Percentiles rank a stretch among this genome's conserved stretches.
Evolutionary conservation across 23 red algal genomes (phyloP).

Genomic region (Cyanidioschyzon merolae): DNA sequence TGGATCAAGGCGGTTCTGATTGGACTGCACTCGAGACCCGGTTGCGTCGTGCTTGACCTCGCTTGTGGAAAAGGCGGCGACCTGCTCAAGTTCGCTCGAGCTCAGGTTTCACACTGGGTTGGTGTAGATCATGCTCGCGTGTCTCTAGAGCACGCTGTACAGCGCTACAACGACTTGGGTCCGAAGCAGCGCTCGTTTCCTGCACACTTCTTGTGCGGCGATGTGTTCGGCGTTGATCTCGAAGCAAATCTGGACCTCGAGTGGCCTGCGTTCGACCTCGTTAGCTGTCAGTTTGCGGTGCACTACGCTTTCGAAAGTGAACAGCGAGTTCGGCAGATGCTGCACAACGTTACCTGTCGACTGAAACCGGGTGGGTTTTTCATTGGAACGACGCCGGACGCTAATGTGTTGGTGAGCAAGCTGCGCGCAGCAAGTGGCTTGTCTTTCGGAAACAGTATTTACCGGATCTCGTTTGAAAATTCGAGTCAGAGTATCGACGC

Average conservation of each 20-base stretch:
- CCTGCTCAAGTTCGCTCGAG: slow-evolving; percentile 62
- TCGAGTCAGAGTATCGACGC: not conserved
- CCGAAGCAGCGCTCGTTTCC: slow-evolving; percentile 33
- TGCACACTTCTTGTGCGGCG: slow-evolving; percentile 50
- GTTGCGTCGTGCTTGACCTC: slow-evolving; percentile 66
- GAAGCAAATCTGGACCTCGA: slow-evolving; percentile 20
- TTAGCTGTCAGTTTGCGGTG: slow-evolving; percentile 93
- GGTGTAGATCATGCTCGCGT: slow-evolving; percentile 56
- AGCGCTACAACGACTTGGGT: slow-evolving; percentile 43
- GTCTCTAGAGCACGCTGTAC: slow-evolving; percentile 38
- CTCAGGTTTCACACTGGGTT: slow-evolving; percentile 32
- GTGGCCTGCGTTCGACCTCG: slow-evolving; percentile 52
- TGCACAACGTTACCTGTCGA: slow-evolving; percentile 63
- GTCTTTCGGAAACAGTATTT: slow-evolving; percentile 45
- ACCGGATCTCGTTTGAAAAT: slow-evolving; percentile 51
- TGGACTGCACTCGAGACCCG: slow-evolving; percentile 60
- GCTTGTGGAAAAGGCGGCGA: slow-evolving; percentile 93
- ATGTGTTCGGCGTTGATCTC: slow-evolving; percentile 46
- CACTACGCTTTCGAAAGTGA: slow-evolving; percentile 96
- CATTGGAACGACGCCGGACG: slow-evolving; percentile 81
- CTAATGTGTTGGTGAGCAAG: slow-evolving; percentile 84
- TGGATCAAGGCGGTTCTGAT: slow-evolving; percentile 94
- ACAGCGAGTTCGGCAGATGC: slow-evolving; percentile 49
- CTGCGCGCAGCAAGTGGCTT: slow-evolving; percentile 41
- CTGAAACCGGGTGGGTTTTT: slow-evolving; percentile 89